Base-by-base conservation (phyloP, 31 red algal species). In the Endocladia muricata region DNA sequence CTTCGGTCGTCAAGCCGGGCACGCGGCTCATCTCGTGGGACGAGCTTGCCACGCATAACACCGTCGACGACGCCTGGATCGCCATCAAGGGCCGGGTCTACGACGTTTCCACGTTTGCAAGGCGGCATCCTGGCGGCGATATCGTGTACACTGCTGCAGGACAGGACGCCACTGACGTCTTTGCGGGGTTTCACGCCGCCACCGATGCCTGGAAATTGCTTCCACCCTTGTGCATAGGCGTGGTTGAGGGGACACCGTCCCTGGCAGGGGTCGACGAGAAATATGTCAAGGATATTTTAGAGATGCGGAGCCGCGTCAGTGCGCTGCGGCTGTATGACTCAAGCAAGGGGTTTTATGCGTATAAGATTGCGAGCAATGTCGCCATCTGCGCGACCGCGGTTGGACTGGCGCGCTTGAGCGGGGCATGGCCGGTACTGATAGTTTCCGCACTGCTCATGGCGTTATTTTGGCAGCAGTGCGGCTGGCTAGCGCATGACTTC, bases 391-490 rank as follows among this genome's bases (percentile, higher is more conserved):
- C 74, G 3, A 6, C 72, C 6, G 80, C 80, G 37, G 79, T 85
- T 23, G 26, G 58, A 1, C 40, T 95, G 7, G 41, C 55, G 39
- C 41, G 76, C 6, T 75, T 36, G 6, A 47, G 60, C 3, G 36
- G 28, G n/a, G 61, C 64, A 5, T 66, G 41, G 44, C 25, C 73
- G 36, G 66, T 19, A 5, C 34, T 86, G 21, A 4, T 81, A 0
- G 51, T 81, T 19, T 56, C 82, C 28, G 86, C 73, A 15, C 41
- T 90, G 25, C n/a, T 89, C n/a, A 78, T 94, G 65, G 92, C 80
- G 8, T 58, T 95, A n/a, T 95, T 95, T 44, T 90, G 80, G 85
- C 92, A 95, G 67, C 92, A 95, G 34, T 95, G 92, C 55, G 92
- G 92, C n/a, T 95, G 92, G 92, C 56, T 95, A 15, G 85, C 86